Base-by-base conservation (phyloP, 2,329 filamentous ascomycete genomes). In the Elsinoe necatrix region DNA sequence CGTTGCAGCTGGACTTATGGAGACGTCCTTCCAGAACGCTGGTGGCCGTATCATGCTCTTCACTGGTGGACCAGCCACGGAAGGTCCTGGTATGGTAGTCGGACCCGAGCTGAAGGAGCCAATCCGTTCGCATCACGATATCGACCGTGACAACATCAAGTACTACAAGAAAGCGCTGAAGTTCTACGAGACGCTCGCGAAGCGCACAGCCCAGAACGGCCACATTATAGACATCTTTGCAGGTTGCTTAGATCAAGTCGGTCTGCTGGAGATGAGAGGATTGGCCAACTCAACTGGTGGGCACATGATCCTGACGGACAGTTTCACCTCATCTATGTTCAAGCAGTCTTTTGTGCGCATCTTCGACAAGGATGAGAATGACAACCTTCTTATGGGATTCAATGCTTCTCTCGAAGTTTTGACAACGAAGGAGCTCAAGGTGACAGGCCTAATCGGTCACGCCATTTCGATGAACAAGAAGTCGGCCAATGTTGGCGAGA, bases 121-220 rank as follows among this genome's bases (percentile, higher is more conserved):
- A 8, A 97, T 98, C 63, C 86, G 93, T 68, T 97, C 92, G 41
- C 93, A 98, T 74, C 93, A 98, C 73, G 93, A 98, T 67, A 98
- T 98, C 71, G 93, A 98, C 70, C 84, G 91, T 58, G 93, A 98
- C 72, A 96, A 96, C 70, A 95, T 95, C 75, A 98, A 98, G 73
- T 96, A 97, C 75, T 97, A 95, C 76, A 98, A 98, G 80, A 98
- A 98, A 75, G 93, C 93, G 20, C 74, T 96, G 52, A 98, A 97
- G 84, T 97, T 96, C 72, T 98, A 97, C 70, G 93, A 98, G 61
- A 87, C 83, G 61, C 80, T 98, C 42, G 91, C 93, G 4, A 97
- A 97, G 75, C 83, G 93, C 59, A 89, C 90, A 18, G 89, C 93
- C 12, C 91, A 97, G 72, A 98, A 98, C 66, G 92, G 93, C 20